phyloP scores from a whole-genome alignment of 1,284 basidiomycete genomes.

The Trichosporon faecale region DNA sequence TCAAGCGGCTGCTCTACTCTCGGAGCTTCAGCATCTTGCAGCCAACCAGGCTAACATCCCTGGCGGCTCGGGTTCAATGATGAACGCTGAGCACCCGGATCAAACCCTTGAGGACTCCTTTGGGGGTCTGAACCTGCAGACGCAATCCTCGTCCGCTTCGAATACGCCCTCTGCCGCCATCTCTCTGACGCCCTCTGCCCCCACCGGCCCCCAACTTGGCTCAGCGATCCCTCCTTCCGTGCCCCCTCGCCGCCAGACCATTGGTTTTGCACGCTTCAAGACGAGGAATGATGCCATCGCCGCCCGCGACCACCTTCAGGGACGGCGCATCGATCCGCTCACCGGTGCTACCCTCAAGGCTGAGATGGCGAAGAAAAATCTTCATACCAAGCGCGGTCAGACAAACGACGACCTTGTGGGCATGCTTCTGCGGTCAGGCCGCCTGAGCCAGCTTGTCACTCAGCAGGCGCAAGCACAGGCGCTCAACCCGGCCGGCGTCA shows the following conservation, averaged over 20 bases:
- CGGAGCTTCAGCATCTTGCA: conserved; percentile 43
- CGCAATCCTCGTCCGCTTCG: conserved; percentile 39
- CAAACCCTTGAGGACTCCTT: conserved; percentile 42
- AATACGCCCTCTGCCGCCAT: conserved; percentile 49
- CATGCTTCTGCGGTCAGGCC: conserved; percentile 40
- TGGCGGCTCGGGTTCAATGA: neutral
- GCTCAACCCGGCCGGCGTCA: conserved; percentile 5
- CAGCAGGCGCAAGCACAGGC: conserved; percentile 24
- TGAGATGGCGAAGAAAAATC: conserved; percentile 99
- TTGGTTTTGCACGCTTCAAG: conserved; percentile 95
- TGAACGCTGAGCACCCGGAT: conserved; percentile 21
- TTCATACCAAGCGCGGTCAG: conserved; percentile 87
- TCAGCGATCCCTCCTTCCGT: conserved; percentile 26
- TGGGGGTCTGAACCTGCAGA: conserved; percentile 39
- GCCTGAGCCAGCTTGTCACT: conserved; percentile 30
- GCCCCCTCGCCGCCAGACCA: conserved; percentile 71
- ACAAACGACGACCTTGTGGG: conserved; percentile 52
- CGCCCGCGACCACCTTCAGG: conserved; percentile 85
- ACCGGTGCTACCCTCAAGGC: conserved; percentile 92
- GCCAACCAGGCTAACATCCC: conserved; percentile 30
- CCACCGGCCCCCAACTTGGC: conserved; percentile 37
- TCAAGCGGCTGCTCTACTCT: conserved; percentile 31
- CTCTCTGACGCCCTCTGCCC: conserved; percentile 56
- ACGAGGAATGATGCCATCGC: conserved; percentile 81
- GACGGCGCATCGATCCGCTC: conserved; percentile 87